Base-by-base conservation (phyloP, 2,329 filamentous ascomycete species). In the Penicillium polonicum region DNA sequence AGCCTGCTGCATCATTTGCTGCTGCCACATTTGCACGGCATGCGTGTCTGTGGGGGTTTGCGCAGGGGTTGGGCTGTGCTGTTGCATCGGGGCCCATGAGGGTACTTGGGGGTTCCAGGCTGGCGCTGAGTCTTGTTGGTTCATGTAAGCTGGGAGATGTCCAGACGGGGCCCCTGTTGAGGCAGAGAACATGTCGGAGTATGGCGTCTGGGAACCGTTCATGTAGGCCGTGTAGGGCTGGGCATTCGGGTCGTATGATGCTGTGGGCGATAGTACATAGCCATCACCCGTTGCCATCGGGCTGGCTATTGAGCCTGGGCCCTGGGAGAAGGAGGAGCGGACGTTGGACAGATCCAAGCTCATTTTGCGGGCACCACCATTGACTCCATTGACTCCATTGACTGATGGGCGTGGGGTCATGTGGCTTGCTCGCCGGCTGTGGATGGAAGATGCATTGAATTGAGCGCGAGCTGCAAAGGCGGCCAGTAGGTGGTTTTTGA, bases 401-500 rank as follows among this genome's bases (percentile, higher is more conserved):
- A 69, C 49, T 0, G 73, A 70, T 3, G 65, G 62, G 4, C 65
- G 71, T 12, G 67, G 65, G 5, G 66, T 59, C 52, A 70, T 42
- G 5, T 52, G 50, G 55, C 62, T 70, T 13, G 70, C 60, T 38
- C 70, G 65, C 7, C 71, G 69, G 31, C 65, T 70, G 17, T 63
- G 69, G 58, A 62, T 70, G 52, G 58, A 72, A 15, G 55, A 66
- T 29, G 46, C 54, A n/a, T 48, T 48, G 19, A 56, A 54, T 43
- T 58, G 53, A 10, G 50, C 33, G 38, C 66, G 65, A 41, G 66
- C 58, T 17, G 68, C 70, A 57, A 75, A 68, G n/a, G 71, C 70
- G 0, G 70, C 69, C n/a, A 75, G 64, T 4, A 76, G 62, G 42
- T 75, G 72, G 27, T 70, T 69, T 36, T 73, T 68, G 53, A 76